Conservation (phyloP, 495 filamentous ascomycete genomes). For the Hypoxylon rickii region DNA sequence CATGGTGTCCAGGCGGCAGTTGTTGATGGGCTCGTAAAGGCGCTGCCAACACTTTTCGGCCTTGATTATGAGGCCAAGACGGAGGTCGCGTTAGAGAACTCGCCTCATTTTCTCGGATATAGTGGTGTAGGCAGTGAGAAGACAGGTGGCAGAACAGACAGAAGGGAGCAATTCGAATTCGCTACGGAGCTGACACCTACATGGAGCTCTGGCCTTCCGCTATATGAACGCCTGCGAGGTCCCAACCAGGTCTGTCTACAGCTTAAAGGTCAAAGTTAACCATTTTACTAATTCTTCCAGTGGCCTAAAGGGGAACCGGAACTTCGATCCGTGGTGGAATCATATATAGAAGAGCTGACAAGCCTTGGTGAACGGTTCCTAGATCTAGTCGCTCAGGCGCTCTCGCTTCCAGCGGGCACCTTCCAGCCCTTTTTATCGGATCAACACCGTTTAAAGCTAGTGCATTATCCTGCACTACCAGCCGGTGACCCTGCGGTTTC, state of each 20-base stretch:
- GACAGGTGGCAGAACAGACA: conserved; percentile 53
- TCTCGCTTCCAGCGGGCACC: conserved; percentile 42
- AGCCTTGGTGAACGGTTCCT: conserved; percentile 53
- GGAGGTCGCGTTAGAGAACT: conserved; percentile 51
- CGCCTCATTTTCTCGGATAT: conserved; percentile 60
- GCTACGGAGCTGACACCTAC: conserved; percentile 53
- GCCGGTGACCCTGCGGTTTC: conserved; percentile 6
- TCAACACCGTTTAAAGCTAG: conserved; percentile 59
- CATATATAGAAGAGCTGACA: conserved; percentile 54
- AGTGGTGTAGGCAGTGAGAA: conserved; percentile 55
- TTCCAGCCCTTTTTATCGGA: conserved; percentile 57
- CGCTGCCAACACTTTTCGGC: conserved; percentile 51
- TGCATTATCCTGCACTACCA: conserved; percentile 51
- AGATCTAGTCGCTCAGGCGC: conserved; percentile 55
- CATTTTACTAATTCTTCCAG: conserved; percentile 26
- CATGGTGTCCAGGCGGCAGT: conserved; percentile 47
- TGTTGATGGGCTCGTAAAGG: conserved; percentile 45
- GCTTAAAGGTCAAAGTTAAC: background rate
- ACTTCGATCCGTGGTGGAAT: conserved; percentile 38
- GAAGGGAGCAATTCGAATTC: conserved; percentile 61
- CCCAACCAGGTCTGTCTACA: conserved; percentile 50
- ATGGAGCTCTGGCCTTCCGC: conserved; percentile 40
- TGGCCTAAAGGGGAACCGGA: conserved; percentile 19
- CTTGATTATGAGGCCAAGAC: conserved; percentile 45
- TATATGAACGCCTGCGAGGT: conserved; percentile 57